Percentiles rank a stretch among this genome's conserved stretches.
Conservation (phyloP, 345 rosid genomes). For the Triadica sebifera region DNA sequence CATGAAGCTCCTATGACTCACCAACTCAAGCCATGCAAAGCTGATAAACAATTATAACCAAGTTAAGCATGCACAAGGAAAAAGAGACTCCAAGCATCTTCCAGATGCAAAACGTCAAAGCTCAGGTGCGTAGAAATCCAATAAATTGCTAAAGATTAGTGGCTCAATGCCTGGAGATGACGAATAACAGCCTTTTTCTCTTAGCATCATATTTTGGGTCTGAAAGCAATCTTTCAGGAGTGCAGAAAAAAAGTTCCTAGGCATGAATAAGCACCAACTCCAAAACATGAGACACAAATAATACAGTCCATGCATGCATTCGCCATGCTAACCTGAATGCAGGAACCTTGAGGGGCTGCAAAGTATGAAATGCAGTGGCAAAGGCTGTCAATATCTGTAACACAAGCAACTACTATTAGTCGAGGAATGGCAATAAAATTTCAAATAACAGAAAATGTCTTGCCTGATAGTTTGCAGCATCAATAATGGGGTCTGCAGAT, state of each 20-base stretch:
- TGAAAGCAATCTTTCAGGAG: background rate
- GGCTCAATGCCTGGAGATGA: too few species aligned
- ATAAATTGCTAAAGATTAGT: background rate
- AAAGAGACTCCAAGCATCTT: background rate
- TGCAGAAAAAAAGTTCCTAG: background rate
- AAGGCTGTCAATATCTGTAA: constrained; percentile 80
- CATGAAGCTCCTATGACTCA: constrained; percentile 96
- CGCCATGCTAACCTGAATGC: constrained; percentile 67
- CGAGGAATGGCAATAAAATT: background rate
- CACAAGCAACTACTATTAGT: constrained; percentile 22
- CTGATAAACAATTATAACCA: constrained; percentile 41
- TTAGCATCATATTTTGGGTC: background rate
- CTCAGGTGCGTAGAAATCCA: background rate
- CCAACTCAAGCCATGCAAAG: constrained; percentile 97
- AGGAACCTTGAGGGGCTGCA: constrained; percentile 93
- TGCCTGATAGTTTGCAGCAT: constrained; percentile 82
- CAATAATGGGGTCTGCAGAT: constrained; percentile 57
- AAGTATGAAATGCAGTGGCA: constrained; percentile 79
- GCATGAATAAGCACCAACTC: background rate
- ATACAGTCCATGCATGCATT: background rate
- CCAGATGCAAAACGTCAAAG: background rate
- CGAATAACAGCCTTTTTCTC: background rate
- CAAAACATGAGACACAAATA: background rate
- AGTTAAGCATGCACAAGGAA: constrained; percentile 8
- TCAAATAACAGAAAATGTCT: constrained; percentile 4